Evolutionary conservation across 2,329 filamentous ascomycete species (phyloP), one percentile per base, ranked within the genome.

Genomic region (Nothomitra cinnamomea): DNA sequence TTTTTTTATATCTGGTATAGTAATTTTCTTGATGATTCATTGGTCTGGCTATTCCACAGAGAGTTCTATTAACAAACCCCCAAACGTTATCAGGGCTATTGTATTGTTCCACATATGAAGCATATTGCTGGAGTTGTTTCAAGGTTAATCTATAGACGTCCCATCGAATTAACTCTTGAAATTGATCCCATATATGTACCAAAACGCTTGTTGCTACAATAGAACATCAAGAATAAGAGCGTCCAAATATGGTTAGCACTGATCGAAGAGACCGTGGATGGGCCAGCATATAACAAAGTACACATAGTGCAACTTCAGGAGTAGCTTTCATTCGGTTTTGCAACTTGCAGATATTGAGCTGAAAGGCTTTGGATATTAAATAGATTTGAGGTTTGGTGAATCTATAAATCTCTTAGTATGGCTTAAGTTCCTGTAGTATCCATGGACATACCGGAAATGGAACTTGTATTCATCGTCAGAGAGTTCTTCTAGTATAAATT

Each of bases 1-100:
- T 49, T 21, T 49, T 49, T 49, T 49, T 49, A 24, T 49, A 35
- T 3, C 22, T n/a, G 5, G 45, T 25, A 49, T 49, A 49, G 17
- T 49, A 49, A 25, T 49, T 12, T 24, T 35, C 28, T 35, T 49
- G 28, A 5, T 15, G 22, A 13, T 7, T 24, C 5, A 6, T 35
- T 5, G 45, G 45, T n/a, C 45, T 49, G n/a, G 45, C 45, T 6
- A 49, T 49, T n/a, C 6, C 45, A 25, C 21, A 10, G 28, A 49
- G 45, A 3, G 13, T 41, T 13, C 38, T n/a, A 41, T 41, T 13
- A 4, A 41, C 38, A 41, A 41, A 41, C 15, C 38, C 38, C 38
- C 13, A 41, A 5, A 41, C 38, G 15, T 41, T 41, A n/a, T 41
- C 15, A n/a, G 38, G 38, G 15, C 38, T 13, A 41, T 19, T 13